phyloP scores from a whole-genome alignment of 805 yeast species.

The Candida yuanshanica region DNA sequence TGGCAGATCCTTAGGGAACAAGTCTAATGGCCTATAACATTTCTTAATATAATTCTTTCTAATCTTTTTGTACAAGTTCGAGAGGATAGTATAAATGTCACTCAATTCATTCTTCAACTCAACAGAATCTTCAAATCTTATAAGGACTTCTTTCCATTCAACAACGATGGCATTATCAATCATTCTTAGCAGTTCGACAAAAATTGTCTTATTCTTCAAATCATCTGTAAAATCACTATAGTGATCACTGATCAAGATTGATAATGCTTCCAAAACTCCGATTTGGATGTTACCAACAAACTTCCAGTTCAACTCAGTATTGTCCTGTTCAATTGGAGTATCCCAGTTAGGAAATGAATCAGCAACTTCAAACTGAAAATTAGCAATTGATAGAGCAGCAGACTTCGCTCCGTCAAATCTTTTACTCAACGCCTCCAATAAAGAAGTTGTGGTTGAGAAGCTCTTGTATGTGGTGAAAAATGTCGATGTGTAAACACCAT shows the following conservation, averaged over 20 bases:
- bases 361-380: constrained; percentile 18
- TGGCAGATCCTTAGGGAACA: constrained; percentile 14
- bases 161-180: constrained; percentile 59
- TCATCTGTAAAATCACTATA: constrained; percentile 73
- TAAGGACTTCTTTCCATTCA: constrained; percentile 41
- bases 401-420: constrained; percentile 59
- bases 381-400: constrained; percentile 50
- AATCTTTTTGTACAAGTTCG: constrained; percentile 52
- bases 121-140: constrained; percentile 14
- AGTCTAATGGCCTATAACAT: constrained; percentile 51
- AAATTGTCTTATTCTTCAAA: constrained; percentile 47
- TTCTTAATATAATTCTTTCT: constrained; percentile 68
- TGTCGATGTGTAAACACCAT: constrained; percentile 56
- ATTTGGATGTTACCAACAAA: constrained; percentile 73
- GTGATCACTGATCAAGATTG: constrained; percentile 64
- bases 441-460: constrained; percentile 50
- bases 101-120: constrained; percentile 24
- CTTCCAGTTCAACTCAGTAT: constrained; percentile 53
- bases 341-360: constrained; percentile 57
- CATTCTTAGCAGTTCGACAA: constrained; percentile 59
- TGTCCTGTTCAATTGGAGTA: constrained; percentile 26
- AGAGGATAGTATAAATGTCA: constrained; percentile 24
- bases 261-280: constrained; percentile 73
- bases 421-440: constrained; percentile 46
- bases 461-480: constrained; percentile 67